Conservation (phyloP, 495 filamentous ascomycete genomes). For the Tuber calosporum region DNA sequence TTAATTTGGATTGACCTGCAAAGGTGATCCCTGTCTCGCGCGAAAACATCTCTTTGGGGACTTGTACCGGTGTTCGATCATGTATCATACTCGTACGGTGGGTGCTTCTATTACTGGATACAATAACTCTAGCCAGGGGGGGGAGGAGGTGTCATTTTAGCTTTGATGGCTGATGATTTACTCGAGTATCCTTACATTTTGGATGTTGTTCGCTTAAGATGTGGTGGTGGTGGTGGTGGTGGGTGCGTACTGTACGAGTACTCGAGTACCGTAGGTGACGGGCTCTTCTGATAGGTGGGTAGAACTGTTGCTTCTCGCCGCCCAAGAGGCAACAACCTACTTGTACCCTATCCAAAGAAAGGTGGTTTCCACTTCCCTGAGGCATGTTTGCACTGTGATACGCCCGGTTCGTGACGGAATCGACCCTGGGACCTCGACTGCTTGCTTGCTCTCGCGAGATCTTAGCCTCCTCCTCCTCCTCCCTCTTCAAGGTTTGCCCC, state of each 20-base stretch:
- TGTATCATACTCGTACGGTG: no score
- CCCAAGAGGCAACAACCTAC: neutral
- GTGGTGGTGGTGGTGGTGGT: neutral
- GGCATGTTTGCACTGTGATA: neutral
- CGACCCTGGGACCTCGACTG: neutral
- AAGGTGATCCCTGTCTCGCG: neutral
- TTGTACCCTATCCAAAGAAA: neutral
- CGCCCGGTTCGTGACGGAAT: neutral
- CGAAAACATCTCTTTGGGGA: neutral
- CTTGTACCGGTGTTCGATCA: neutral
- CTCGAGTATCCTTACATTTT: neutral
- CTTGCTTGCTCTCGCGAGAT: neutral
- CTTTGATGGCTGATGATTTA: neutral
- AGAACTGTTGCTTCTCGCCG: neutral
- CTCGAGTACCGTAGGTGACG: no score
- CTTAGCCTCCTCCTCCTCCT: no score
- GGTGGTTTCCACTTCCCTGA: neutral
- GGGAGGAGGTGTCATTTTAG: neutral
- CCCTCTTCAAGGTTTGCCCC: neutral
- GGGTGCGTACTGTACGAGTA: no score
- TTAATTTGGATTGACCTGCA: neutral
- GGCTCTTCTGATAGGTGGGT: neutral
- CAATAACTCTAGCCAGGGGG: neutral
- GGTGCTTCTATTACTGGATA: neutral
- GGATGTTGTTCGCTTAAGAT: neutral